Conservation (phyloP, 1,284 basidiomycete species). For the Moesziomyces parantarcticus region DNA sequence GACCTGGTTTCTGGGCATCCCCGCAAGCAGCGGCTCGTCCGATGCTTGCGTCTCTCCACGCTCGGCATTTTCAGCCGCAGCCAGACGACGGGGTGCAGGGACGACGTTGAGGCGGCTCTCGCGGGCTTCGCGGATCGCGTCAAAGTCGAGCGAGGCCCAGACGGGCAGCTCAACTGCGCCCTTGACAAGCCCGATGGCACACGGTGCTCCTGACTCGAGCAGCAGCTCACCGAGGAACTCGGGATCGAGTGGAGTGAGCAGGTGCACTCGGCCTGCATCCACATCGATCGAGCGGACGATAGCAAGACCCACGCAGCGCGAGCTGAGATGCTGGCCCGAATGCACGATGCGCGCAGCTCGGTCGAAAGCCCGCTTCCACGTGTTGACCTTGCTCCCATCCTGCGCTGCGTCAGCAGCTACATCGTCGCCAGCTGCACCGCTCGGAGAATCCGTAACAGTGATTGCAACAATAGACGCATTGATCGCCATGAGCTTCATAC, state of each 20-base stretch:
- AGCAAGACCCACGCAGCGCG: slow-evolving; percentile 50
- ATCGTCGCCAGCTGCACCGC: slow-evolving; percentile 1
- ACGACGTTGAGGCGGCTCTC: slow-evolving; percentile 34
- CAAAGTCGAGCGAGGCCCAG: slow-evolving; percentile 85
- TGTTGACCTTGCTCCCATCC: not conserved
- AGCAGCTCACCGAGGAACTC: slow-evolving; percentile 70
- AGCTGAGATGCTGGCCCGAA: slow-evolving; percentile 3
- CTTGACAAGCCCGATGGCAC: slow-evolving; percentile 78
- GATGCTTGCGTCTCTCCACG: not conserved
- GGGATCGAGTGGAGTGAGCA: slow-evolving; percentile 68
- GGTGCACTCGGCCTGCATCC: slow-evolving; percentile 34
- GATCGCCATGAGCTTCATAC: slow-evolving; percentile 73
- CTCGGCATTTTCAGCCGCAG: not conserved
- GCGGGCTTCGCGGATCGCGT: slow-evolving; percentile 55
- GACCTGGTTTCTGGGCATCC: slow-evolving; percentile 74
- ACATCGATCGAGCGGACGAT: slow-evolving; percentile 61
- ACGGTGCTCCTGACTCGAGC: slow-evolving; percentile 57
- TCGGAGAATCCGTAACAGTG: slow-evolving; percentile 14
- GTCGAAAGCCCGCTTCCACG: slow-evolving; percentile 42
- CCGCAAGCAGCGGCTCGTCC: slow-evolving; percentile 70
- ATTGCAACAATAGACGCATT: slow-evolving; percentile 81
- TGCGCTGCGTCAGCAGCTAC: slow-evolving; percentile 1
- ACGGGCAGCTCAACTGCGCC: slow-evolving; percentile 88
- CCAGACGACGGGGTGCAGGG: not conserved
- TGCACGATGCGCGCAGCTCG: slow-evolving; percentile 9